These are phyloP conservation scores for Colletotrichum neosansevieriae DNA, from an alignment of 2,329 filamentous ascomycete genomes.

Conservation along the genomic window DNA sequence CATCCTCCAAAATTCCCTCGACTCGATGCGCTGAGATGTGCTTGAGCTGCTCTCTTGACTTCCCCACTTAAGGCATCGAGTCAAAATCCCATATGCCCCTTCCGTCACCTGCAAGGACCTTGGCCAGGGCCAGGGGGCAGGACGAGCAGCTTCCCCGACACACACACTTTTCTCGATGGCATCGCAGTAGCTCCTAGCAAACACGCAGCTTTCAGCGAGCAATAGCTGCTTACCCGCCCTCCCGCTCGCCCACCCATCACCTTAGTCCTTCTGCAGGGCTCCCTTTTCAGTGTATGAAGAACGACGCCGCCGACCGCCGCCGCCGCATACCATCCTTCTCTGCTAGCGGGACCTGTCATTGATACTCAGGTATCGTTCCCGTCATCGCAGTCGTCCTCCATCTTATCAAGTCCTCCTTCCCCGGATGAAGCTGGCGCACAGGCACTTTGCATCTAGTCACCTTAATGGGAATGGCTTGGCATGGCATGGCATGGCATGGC, in stretches of 20 bases:
- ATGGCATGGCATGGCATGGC: neutral
- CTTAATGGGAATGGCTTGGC: neutral
- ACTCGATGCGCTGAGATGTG: neutral
- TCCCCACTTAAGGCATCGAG: constrained; percentile 16
- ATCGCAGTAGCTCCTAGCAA: constrained; percentile 18
- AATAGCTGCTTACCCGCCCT: constrained; percentile 23
- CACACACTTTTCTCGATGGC: constrained; percentile 28
- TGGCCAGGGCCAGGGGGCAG: constrained; percentile 30
- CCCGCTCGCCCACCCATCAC: constrained; percentile 4
- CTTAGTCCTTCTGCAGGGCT: constrained; percentile 20
- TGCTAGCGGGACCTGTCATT: constrained; percentile 7
- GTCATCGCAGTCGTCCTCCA: constrained; percentile 18
- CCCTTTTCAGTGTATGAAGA: constrained; percentile 10
- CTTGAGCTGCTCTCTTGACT: neutral
- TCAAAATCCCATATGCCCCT: constrained; percentile 25
- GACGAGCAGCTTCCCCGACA: constrained; percentile 38
- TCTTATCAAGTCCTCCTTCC: constrained; percentile 29
- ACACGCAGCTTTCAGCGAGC: constrained; percentile 10
- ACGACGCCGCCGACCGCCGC: constrained; percentile 1
- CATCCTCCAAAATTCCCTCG: neutral
- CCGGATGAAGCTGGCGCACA: constrained; percentile 16
- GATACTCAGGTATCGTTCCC: neutral
- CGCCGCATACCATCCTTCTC: constrained; percentile 4
- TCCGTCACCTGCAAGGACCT: constrained; percentile 39
- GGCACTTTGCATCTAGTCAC: constrained; percentile 19